Conservation (phyloP, 1,284 basidiomycete species). For the Papiliotrema fonsecae region DNA sequence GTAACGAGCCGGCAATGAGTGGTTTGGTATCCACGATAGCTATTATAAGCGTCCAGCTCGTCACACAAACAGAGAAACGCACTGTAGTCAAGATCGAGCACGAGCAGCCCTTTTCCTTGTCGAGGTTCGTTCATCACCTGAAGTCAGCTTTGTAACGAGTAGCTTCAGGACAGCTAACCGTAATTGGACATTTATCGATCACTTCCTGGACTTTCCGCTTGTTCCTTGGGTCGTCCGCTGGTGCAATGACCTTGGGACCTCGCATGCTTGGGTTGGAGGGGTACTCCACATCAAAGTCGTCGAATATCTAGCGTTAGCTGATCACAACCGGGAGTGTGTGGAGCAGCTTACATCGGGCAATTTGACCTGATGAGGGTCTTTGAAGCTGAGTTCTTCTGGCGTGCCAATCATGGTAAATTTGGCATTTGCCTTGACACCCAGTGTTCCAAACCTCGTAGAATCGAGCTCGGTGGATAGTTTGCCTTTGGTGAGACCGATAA, state of each 20-base stretch:
- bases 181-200: conserved; percentile 57
- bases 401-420: conserved; percentile 79
- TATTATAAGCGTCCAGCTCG: conserved; percentile 25
- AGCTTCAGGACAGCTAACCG: conserved; percentile 21
- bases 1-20: conserved; percentile 67
- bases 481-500: conserved; percentile 74
- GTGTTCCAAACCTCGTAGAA: conserved; percentile 22
- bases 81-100: conserved; percentile 88
- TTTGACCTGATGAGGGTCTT: conserved; percentile 59
- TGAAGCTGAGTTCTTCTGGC: conserved; percentile 73
- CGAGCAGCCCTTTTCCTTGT: conserved; percentile 70
- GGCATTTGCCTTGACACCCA: conserved; percentile 60
- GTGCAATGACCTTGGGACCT: conserved; percentile 54
- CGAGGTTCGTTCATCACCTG: conserved; percentile 70
- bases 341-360: conserved; percentile 9
- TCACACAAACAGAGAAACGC: conserved; percentile 14
- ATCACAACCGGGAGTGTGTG: neutral
- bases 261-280: conserved; percentile 30
- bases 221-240: conserved; percentile 68
- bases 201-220: conserved; percentile 70
- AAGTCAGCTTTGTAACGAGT: conserved; percentile 1
- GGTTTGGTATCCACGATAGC: conserved; percentile 81
- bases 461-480: conserved; percentile 73
- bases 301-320: conserved; percentile 51
- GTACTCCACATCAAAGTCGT: conserved; percentile 75